Conservation (phyloP, 805 yeast species). For the Starmerella stigmatis region DNA sequence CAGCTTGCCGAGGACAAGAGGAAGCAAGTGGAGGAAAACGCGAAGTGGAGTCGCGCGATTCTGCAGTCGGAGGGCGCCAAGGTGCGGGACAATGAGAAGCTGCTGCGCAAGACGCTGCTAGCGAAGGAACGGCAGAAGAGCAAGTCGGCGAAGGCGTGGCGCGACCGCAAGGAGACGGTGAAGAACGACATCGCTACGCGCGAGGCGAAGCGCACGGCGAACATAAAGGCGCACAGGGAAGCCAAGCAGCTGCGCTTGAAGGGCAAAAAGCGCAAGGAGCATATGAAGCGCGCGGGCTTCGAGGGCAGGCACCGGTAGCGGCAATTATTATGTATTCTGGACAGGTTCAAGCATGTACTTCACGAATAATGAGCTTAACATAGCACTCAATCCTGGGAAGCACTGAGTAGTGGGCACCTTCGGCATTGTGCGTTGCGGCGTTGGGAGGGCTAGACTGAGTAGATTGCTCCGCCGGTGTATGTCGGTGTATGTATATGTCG, state of each 20-base stretch:
- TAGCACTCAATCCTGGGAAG: too few relatives aligned
- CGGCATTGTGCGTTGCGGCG: too few relatives aligned
- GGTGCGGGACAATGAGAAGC: slow-evolving; percentile 78
- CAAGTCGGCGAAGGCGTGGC: slow-evolving; percentile 86
- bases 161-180: slow-evolving; percentile 73
- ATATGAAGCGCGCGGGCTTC: slow-evolving; percentile 19
- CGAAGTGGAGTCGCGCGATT: slow-evolving; percentile 75
- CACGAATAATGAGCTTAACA: slow-evolving; percentile 1
- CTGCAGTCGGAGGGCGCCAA: slow-evolving; percentile 81
- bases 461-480: too few relatives aligned
- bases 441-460: too few relatives aligned
- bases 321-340: background rate
- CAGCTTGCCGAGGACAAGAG: slow-evolving; percentile 53
- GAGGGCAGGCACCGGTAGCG: slow-evolving; percentile 1
- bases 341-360: too few relatives aligned
- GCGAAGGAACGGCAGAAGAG: slow-evolving; percentile 73
- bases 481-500: too few relatives aligned
- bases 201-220: slow-evolving; percentile 83
- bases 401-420: too few relatives aligned
- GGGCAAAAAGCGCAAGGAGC: slow-evolving; percentile 51
- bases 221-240: slow-evolving; percentile 72
- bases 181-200: slow-evolving; percentile 62
- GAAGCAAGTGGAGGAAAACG: slow-evolving; percentile 51
- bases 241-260: slow-evolving; percentile 54
- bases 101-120: slow-evolving; percentile 76